A percentile compares a stretch with the other conserved stretches of the same genome.
Conservation (phyloP, 305 asterid genomes). For the Fraxinus albicans region DNA sequence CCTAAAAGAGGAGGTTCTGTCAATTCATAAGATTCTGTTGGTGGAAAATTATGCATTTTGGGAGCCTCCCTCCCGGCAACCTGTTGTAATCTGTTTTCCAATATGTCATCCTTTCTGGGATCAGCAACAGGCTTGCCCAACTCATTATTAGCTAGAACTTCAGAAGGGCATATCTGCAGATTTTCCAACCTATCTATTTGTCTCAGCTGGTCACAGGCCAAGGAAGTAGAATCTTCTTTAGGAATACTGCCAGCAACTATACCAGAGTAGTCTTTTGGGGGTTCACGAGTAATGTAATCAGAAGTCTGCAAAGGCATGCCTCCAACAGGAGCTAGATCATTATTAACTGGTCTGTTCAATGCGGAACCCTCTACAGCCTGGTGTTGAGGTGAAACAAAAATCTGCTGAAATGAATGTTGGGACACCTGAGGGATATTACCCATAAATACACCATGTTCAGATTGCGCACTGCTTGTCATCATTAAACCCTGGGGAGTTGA, state of each 20-base stretch:
- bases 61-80: constrained; percentile 32
- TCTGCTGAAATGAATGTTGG: constrained; percentile 47
- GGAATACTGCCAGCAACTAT: constrained; percentile 44
- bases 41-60: constrained; percentile 22
- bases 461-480: constrained; percentile 47
- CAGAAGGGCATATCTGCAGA: constrained; percentile 55
- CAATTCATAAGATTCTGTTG: constrained; percentile 41
- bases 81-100: constrained; percentile 31
- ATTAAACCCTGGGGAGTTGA: constrained; percentile 45
- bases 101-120: constrained; percentile 29
- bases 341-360: constrained; percentile 38
- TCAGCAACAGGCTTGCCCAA: constrained; percentile 33
- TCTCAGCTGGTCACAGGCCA: constrained; percentile 48
- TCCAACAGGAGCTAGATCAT: constrained; percentile 41
- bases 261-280: constrained; percentile 51
- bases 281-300: constrained; percentile 47
- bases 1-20: constrained; percentile 34
- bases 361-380: constrained; percentile 50
- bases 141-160: constrained; percentile 34
- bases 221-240: constrained; percentile 44
- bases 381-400: constrained; percentile 49
- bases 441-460: constrained; percentile 46
- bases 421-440: constrained; percentile 46
- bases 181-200: constrained; percentile 67
- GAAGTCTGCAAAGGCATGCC: constrained; percentile 40